Evolutionary conservation across 306 rosid genomes (phyloP).

Genomic region (Citrullus mucosospermus): DNA sequence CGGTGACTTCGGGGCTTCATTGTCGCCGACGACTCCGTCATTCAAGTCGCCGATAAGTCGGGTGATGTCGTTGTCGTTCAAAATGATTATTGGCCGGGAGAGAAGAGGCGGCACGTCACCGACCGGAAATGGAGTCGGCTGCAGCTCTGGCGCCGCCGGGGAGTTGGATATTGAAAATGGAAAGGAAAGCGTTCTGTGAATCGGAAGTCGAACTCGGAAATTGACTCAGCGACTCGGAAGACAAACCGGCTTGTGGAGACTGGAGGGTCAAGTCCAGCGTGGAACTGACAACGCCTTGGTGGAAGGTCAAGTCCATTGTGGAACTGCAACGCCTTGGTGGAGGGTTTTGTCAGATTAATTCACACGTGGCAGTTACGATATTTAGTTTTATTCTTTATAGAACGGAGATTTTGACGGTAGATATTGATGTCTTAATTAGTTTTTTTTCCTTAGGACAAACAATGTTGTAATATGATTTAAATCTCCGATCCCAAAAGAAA

Average conservation of each 20-base stretch:
- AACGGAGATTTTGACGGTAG: background rate
- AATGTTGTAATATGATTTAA: too few relatives aligned
- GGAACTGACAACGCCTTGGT: background rate
- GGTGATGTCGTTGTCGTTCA: constrained; percentile 45
- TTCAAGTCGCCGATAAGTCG: constrained; percentile 40
- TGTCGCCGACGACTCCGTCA: background rate
- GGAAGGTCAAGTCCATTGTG: background rate
- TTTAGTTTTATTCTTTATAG: background rate
- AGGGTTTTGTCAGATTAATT: background rate
- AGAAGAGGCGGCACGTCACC: constrained; percentile 31
- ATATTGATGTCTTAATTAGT: background rate
- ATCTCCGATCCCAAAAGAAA: too few relatives aligned
- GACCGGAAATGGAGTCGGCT: constrained; percentile 15
- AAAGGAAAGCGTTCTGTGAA: constrained; percentile 23
- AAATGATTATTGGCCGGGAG: constrained; percentile 49
- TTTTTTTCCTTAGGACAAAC: too few relatives aligned
- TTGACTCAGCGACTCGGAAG: background rate
- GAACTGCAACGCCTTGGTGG: background rate
- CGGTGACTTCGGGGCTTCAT: constrained; percentile 13
- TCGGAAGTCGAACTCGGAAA: background rate
- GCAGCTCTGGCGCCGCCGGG: constrained; percentile 9
- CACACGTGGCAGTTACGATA: background rate
- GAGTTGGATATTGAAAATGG: constrained; percentile 40
- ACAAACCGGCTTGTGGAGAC: background rate
- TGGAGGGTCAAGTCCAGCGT: background rate